Evolutionary conservation across 2,329 filamentous ascomycete genomes (phyloP).

Genomic region (Neurospora crassa): DNA sequence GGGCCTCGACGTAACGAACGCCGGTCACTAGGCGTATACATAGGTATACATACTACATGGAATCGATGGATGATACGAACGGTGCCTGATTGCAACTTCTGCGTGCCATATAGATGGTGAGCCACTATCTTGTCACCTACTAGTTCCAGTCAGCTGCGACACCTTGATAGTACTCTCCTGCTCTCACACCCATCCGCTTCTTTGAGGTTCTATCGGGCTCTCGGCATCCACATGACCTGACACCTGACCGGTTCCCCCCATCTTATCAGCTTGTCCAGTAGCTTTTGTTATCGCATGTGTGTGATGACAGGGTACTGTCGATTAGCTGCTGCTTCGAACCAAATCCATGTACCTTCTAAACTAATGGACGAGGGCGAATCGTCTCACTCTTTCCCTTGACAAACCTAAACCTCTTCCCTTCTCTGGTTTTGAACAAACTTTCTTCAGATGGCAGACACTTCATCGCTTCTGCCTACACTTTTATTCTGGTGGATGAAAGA

Average conservation of each 20-base stretch:
- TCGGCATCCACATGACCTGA: not conserved
- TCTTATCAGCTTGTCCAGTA: not conserved
- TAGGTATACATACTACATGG: too few relatives aligned
- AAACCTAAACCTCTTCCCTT: not conserved
- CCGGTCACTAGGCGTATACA: not conserved
- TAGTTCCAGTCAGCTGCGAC: not conserved
- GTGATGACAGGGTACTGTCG: not conserved
- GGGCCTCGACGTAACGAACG: not conserved
- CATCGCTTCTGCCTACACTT: not conserved
- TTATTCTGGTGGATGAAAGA: not conserved
- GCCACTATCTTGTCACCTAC: not conserved
- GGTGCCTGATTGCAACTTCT: not conserved
- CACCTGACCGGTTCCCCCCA: not conserved
- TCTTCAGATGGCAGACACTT: not conserved
- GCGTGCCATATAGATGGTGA: not conserved
- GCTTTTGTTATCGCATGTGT: not conserved
- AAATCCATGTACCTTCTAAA: not conserved
- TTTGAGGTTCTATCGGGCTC: not conserved
- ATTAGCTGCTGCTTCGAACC: not conserved
- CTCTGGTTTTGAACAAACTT: not conserved
- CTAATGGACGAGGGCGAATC: not conserved
- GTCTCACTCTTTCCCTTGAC: not conserved
- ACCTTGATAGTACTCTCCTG: not conserved
- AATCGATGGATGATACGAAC: not conserved
- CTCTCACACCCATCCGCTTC: not conserved